These are phyloP conservation scores for Avicennia marina DNA, from an alignment of 257 asterid genomes.

Conservation along the genomic window DNA sequence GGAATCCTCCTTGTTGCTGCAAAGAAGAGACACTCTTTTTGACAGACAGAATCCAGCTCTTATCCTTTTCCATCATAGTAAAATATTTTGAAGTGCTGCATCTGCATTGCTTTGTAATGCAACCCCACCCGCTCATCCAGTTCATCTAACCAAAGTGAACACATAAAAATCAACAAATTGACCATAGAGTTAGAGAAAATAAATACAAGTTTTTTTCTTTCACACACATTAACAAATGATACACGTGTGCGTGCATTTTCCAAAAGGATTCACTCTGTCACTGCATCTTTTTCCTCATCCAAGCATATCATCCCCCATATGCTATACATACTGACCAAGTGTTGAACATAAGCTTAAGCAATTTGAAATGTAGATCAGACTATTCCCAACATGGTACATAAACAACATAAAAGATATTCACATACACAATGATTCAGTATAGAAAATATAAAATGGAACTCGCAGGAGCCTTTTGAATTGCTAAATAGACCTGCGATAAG, in stretches of 20 bases:
- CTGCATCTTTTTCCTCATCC: neutral
- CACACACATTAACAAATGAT: conserved; percentile 8
- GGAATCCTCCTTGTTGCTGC: conserved; percentile 29
- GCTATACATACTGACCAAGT: neutral
- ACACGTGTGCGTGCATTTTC: neutral
- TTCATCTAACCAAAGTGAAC: conserved; percentile 46
- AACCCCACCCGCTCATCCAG: conserved; percentile 39
- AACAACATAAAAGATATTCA: neutral
- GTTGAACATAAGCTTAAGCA: neutral
- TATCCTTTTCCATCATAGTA: conserved; percentile 22
- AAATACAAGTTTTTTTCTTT: neutral
- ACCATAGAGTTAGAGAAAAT: conserved; percentile 8
- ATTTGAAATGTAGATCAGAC: neutral
- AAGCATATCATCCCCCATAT: neutral
- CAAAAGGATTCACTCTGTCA: conserved; percentile 2
- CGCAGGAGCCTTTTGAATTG: neutral
- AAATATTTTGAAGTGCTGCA: conserved; percentile 24
- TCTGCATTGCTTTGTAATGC: conserved; percentile 29
- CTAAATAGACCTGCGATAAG: neutral
- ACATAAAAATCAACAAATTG: conserved; percentile 2
- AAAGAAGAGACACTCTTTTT: conserved; percentile 24
- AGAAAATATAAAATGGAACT: neutral
- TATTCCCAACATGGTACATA: neutral
- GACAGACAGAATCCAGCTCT: conserved; percentile 21
- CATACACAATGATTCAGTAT: no score